A percentile compares a stretch with the other conserved stretches of the same genome.
Evolutionary conservation across 441 rosid species (phyloP).

Genomic region (Jatropha multifida): DNA sequence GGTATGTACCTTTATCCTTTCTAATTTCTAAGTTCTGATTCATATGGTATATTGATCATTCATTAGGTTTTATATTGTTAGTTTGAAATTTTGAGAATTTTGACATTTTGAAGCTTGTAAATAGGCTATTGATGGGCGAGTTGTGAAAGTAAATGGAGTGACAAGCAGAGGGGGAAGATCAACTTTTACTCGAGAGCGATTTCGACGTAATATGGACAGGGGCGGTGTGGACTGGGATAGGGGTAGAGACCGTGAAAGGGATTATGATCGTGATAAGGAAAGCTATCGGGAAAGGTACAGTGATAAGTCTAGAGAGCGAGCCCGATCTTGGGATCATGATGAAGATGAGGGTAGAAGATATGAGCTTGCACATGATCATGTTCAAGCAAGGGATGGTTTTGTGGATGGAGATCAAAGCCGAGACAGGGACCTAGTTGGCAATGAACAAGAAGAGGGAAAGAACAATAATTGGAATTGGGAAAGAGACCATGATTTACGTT

Average conservation of each 20-base stretch:
- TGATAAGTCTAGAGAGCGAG: slow-evolving; percentile 62
- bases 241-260: slow-evolving; percentile 56
- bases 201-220: slow-evolving; percentile 34
- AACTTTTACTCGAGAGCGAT: slow-evolving; percentile 35
- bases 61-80: not conserved
- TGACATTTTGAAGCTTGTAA: slow-evolving; percentile 30
- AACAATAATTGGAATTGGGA: slow-evolving; percentile 32
- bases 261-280: slow-evolving; percentile 43
- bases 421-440: slow-evolving; percentile 37
- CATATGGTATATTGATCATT: not conserved
- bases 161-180: slow-evolving; percentile 65
- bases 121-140: slow-evolving; percentile 71
- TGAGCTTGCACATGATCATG: slow-evolving; percentile 38
- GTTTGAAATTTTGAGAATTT: slow-evolving; percentile 10
- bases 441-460: slow-evolving; percentile 38
- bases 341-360: slow-evolving; percentile 45
- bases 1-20: slow-evolving; percentile 43
- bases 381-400: slow-evolving; percentile 43
- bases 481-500: slow-evolving; percentile 32
- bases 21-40: not conserved
- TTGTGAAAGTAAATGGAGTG: slow-evolving; percentile 74
- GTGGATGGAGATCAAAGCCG: slow-evolving; percentile 43
- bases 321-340: slow-evolving; percentile 47
- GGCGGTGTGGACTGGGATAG: slow-evolving; percentile 32
- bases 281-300: slow-evolving; percentile 36